Evolutionary conservation across 495 filamentous ascomycete species (phyloP).

Genomic region (Aspergillus haitiensis): DNA sequence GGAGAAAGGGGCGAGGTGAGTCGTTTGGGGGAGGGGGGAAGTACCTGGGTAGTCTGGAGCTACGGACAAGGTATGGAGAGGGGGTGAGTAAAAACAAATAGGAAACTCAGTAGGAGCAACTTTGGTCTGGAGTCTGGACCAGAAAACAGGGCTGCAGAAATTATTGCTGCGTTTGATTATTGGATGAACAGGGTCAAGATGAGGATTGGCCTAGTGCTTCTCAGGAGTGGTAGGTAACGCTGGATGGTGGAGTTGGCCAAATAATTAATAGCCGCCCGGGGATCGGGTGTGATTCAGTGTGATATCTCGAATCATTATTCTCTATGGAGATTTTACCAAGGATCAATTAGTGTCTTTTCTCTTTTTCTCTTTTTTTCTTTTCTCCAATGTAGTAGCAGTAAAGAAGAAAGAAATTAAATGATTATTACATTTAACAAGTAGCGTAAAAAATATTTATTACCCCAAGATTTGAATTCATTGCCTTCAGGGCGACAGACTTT

Average conservation of each 20-base stretch:
- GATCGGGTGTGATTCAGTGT: background rate
- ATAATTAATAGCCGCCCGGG: slow-evolving; percentile 5
- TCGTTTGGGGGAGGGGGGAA: background rate
- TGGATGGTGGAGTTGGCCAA: slow-evolving; percentile 1
- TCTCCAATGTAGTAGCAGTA: too few species aligned
- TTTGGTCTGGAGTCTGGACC: slow-evolving; percentile 28
- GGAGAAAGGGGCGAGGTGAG: slow-evolving; percentile 4
- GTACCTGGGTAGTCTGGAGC: slow-evolving; percentile 1
- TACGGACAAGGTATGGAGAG: slow-evolving; percentile 3
- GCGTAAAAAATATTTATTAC: too few species aligned
- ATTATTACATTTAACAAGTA: too few species aligned
- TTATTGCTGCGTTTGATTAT: slow-evolving; percentile 1
- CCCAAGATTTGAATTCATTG: too few species aligned
- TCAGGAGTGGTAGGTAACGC: background rate
- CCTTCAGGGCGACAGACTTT: too few species aligned
- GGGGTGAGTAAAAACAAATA: slow-evolving; percentile 4
- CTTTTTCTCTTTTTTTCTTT: background rate
- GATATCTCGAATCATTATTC: background rate
- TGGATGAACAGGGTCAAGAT: slow-evolving; percentile 4
- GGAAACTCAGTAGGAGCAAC: slow-evolving; percentile 1
- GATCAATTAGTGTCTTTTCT: background rate
- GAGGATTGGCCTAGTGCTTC: background rate
- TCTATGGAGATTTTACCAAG: background rate
- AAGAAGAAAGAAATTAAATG: too few species aligned
- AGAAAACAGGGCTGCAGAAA: slow-evolving; percentile 24